Base-by-base conservation (phyloP, 768 basidiomycete genomes). In the Phylloporus arenicola region DNA sequence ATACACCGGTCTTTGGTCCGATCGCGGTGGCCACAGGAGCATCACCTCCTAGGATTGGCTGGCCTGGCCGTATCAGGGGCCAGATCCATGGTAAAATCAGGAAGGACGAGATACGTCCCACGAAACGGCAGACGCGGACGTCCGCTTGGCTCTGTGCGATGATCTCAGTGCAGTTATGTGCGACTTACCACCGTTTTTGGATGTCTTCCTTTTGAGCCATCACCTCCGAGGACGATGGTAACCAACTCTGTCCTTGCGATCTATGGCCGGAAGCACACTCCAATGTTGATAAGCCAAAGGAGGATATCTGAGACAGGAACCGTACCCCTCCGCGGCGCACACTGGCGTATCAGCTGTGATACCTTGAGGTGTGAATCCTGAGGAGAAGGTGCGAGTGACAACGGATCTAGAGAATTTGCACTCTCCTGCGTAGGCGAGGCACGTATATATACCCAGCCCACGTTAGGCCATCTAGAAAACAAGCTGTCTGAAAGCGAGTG, bases 11-110 rank as follows among this genome's bases (percentile, higher is more conserved):
- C 30, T 33, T 44, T 19, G 19, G 43, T 48, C 46, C 35, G 46
- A 56, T 48, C 47, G 39, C 33, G 12, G 41, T 27, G 41, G 52
- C 1, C 46, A 14, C 6, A 17, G 9, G 34, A 11, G 27, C 14
- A 20, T 31, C 47, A 51, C 47, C 53, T 53, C 45, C 30, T 22
- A 43, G 34, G 58, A 57, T 50, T 48, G 55, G 52, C 58, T 19
- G 45, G 13, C 45, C 34, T 39, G 48, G 39, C 44, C 31, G 48
- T 43, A 59, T 47, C 56, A 44, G 41, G 41, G 31, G 22, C 14
- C 41, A 33, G 39, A 9, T 17, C 46, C 33, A 48, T 37, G 40
- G 48, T 49, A 8, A 17, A 48, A 51, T 47, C 42, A 50, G 47
- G 47, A 33, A 44, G 35, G 45, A 41, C 17, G 19, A n/a, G 20